Base-by-base conservation (phyloP, 139 green algal species). In the Eudorina sp. region DNA sequence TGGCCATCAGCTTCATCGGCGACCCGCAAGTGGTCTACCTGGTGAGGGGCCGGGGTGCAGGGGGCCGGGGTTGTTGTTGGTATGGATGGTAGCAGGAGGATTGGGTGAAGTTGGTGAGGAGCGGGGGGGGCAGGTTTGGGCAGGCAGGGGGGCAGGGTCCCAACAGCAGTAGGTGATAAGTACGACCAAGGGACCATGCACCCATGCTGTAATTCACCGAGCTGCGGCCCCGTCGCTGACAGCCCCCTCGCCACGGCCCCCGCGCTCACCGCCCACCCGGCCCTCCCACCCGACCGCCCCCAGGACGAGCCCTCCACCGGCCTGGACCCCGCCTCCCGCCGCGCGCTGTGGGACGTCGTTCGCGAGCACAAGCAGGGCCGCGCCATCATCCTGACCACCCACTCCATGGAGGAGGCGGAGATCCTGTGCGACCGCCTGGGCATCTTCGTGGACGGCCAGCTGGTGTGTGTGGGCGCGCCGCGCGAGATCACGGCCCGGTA, bases 281-380 rank as follows among this genome's bases (percentile, higher is more conserved):
- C 73, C 97, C 13, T 96, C 95, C 19, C 80, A 91, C 64, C 96
- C 96, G 13, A 29, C 1, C 41, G 14, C 25, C 58, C 8, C 11
- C 90, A 99, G 88, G 97, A 99, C 88, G 97, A 99, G 92, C 97
- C 97, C 11, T 95, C 92, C 64, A 99, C 97, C 29, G 96, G 94
- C 4, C 88, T 98, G 69, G 96, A 98, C 86, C 96, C 96, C 46
- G 94, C 93, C 13, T 96, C 91, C 13, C 91, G 97, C 11, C 95
- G 96, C 48, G 92, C 93, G 87, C 91, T 99, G 90, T 98, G 96
- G 96, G 93, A 97, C 31, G 93, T 97, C 51, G 88, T 98, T 4
- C 92, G 95, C 78, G n/a, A 18, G 16, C 84, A 87, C 81, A 98
- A 99, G 93, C 31, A 88, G 19, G 92, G 92, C 11, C 90, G 94